Base-by-base conservation (phyloP, 106 monocot species). In the Iris macrosiphon region DNA sequence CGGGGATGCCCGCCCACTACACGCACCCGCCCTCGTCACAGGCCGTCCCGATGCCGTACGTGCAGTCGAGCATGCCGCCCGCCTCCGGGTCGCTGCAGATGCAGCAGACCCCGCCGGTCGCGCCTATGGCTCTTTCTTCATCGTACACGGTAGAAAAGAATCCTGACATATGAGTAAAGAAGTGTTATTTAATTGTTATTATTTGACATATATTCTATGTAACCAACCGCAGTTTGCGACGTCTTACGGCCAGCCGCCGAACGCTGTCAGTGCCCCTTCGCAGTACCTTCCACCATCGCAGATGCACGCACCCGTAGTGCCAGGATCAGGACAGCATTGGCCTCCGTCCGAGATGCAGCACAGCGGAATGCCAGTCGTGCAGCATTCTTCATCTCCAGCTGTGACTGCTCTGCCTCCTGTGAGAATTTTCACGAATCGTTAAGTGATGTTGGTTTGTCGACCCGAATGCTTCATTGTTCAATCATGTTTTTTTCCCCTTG, bases 131-230 rank as follows among this genome's bases (percentile, higher is more conserved):
- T 29, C 61, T 72, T 59, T 74, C 82, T 62, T 75, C 85, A n/a
- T 85, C 94, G 12, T 95, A 85, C 50, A 86, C 89, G n/a, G 89
- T 86, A 83, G 46, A 64, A 57, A n/a, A n/a, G n/a, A n/a, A n/a
- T n/a, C n/a, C n/a, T n/a, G n/a, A n/a, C n/a, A n/a, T n/a, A n/a
- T n/a, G n/a, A n/a, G n/a, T n/a, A n/a, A n/a, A n/a, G n/a, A n/a
- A n/a, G n/a, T n/a, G n/a, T n/a, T n/a, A n/a, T n/a, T n/a, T n/a
- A n/a, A n/a, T n/a, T n/a, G n/a, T n/a, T n/a, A n/a, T n/a, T n/a
- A n/a, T n/a, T 58, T n/a, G 1, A 19, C 34, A 12, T 44, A n/a
- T 32, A 1, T 2, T 56, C 12, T 42, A 29, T 20, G n/a, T n/a
- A n/a, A n/a, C n/a, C 30, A 38, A 22, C 45, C 65, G 57, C 75